phyloP scores from a whole-genome alignment of 768 basidiomycete species.

The Polyporus arcularius region DNA sequence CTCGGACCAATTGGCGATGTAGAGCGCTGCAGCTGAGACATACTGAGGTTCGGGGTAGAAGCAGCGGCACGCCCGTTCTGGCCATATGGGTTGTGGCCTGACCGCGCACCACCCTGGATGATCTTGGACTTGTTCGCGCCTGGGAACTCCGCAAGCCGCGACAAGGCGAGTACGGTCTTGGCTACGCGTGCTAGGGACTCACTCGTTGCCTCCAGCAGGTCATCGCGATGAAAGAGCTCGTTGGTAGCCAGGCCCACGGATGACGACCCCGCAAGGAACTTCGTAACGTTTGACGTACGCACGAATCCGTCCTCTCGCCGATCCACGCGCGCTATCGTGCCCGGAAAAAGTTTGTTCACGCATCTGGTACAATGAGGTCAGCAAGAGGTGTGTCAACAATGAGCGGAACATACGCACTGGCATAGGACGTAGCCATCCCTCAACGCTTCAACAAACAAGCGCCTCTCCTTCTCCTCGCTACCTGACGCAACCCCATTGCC shows the following conservation, averaged over 20 bases:
- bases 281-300: conserved; percentile 70
- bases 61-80: conserved; percentile 50
- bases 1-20: conserved; percentile 35
- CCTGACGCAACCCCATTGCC: conserved; percentile 43
- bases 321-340: conserved; percentile 61
- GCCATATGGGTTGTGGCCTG: conserved; percentile 26
- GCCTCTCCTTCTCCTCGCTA: conserved; percentile 77
- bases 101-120: conserved; percentile 38
- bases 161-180: conserved; percentile 66
- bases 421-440: conserved; percentile 87
- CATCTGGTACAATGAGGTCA: conserved; percentile 46
- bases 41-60: conserved; percentile 62
- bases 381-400: background rate
- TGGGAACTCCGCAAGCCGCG: conserved; percentile 61
- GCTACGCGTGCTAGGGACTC: conserved; percentile 75
- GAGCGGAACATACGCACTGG: conserved; percentile 61
- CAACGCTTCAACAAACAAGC: conserved; percentile 71
- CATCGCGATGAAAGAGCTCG: conserved; percentile 68
- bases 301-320: conserved; percentile 65
- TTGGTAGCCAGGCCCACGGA: conserved; percentile 62
- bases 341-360: conserved; percentile 74
- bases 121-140: conserved; percentile 46
- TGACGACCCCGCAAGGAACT: conserved; percentile 76
- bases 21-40: conserved; percentile 35
- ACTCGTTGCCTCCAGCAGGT: conserved; percentile 60